Base-by-base conservation (phyloP, 768 basidiomycete species). In the Gloeostereum incarnatum region DNA sequence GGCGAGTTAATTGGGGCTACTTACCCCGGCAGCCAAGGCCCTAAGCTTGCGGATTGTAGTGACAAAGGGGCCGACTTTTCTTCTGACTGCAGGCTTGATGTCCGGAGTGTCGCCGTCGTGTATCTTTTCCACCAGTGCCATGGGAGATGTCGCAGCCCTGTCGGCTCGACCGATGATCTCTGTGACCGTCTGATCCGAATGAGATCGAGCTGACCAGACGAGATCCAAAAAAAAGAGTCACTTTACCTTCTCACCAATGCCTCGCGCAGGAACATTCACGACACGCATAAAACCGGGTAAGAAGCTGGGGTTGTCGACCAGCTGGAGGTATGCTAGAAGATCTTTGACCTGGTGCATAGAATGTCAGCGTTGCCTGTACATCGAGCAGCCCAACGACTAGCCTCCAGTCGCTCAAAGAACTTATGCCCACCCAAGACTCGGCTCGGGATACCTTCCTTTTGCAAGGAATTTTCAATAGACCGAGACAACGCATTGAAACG, bases 351-450 rank as follows among this genome's bases (percentile, higher is more conserved):
- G 44, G 30, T 30, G 22, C 35, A 18, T 6, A 16, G 18, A 17
- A 33, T 26, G 35, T 39, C 10, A 31, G 7, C 34, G 13, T 3
- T 8, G 21, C 35, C 39, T 33, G 24, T 14, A 20, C 26, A 29
- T 14, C 16, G 17, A 45, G 23, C 8, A 35, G 27, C 20, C 17
- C 23, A 11, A 37, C 1, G 21, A 46, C 62, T 34, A 30, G 78
- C 82, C 67, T 91, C 89, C 49, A 75, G 53, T 13, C 88, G 75
- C 45, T 91, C 86, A 48, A 92, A 92, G 67, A 91, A 91, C 51
- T 80, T 84, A 50, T 84, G 82, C 0, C 88, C 88, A 16, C 76
- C 81, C 2, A 92, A 67, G 35, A 92, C 71, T 41, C 75, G 62
- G 47, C 71, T 75, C 1, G 88, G 88, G 26, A 94, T 84, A n/a